Percentiles rank a stretch among this genome's conserved stretches.
These are phyloP conservation scores for Saccharum officinarum DNA, from an alignment of 176 grass and related monocot genomes.

Conservation along the genomic window DNA sequence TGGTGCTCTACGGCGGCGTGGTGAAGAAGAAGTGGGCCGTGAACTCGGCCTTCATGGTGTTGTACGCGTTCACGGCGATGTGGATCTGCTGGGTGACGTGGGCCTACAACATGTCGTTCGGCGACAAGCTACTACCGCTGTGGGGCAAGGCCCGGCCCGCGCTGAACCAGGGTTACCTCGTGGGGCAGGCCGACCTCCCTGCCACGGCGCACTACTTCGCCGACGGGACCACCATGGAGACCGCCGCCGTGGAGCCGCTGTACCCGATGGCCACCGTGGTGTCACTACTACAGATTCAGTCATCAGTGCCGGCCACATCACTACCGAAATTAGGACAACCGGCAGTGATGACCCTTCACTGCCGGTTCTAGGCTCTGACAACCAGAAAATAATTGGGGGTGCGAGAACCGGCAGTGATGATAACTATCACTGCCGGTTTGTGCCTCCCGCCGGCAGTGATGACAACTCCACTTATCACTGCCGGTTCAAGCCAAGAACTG, in stretches of 20 bases:
- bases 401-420: too few relatives aligned
- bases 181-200: conserved; percentile 39
- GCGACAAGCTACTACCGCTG: conserved; percentile 61
- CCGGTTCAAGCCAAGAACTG: too few relatives aligned
- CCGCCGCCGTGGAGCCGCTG: conserved; percentile 13
- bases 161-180: conserved; percentile 51
- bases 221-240: conserved; percentile 36
- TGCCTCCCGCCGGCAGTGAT: too few relatives aligned
- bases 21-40: conserved; percentile 99
- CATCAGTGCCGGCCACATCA: too few relatives aligned
- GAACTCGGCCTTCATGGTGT: conserved; percentile 95
- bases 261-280: conserved; percentile 63
- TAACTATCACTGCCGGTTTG: too few relatives aligned
- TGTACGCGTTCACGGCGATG: conserved; percentile 89
- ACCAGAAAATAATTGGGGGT: too few relatives aligned
- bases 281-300: too few relatives aligned
- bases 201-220: conserved; percentile 57
- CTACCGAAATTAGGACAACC: too few relatives aligned
- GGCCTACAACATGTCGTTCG: conserved; percentile 93
- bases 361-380: too few relatives aligned
- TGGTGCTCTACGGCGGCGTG: conserved; percentile 84
- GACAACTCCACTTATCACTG: too few relatives aligned
- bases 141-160: conserved; percentile 75
- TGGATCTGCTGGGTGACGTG: conserved; percentile 87
- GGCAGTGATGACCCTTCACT: too few relatives aligned